phyloP scores from a whole-genome alignment of 768 basidiomycete species.

The Paxillus involutus region DNA sequence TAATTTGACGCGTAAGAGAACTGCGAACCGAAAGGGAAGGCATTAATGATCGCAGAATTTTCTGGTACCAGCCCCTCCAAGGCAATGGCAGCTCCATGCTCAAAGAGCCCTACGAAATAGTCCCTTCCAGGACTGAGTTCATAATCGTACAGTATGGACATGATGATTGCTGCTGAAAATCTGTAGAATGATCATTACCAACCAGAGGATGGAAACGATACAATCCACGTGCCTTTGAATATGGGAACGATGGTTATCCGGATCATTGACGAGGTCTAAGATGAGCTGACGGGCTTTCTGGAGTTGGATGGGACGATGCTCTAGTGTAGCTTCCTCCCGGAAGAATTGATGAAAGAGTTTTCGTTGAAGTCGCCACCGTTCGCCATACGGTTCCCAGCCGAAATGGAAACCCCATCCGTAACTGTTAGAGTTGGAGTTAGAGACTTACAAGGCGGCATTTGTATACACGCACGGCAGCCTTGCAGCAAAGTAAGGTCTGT shows the following conservation, averaged over 20 bases:
- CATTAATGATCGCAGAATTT: not conserved
- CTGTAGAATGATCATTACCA: conserved; percentile 12
- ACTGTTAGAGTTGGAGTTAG: not conserved
- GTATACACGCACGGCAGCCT: not conserved
- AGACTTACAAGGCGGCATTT: not conserved
- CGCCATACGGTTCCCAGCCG: conserved; percentile 1
- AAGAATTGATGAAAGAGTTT: conserved; percentile 3
- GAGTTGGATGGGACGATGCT: conserved; percentile 1
- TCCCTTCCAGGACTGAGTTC: conserved; percentile 32
- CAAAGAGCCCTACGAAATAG: conserved; percentile 27
- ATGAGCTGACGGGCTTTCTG: conserved; percentile 4
- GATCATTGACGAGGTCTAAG: not conserved
- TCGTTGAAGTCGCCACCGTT: conserved; percentile 2
- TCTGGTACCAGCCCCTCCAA: not conserved
- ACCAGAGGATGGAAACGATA: not conserved
- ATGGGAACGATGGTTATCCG: not conserved
- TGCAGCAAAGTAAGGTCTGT: not conserved
- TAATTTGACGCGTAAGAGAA: not conserved
- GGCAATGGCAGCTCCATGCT: conserved; percentile 13
- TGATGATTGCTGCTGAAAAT: conserved; percentile 30
- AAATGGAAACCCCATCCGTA: not conserved
- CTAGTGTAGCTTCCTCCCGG: not conserved
- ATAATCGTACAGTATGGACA: conserved; percentile 37
- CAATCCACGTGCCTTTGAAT: not conserved
- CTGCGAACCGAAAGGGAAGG: conserved; percentile 3